These are phyloP conservation scores for Sugiyamaella japonica DNA, from an alignment of 1,139 yeast species.

Conservation along the genomic window DNA sequence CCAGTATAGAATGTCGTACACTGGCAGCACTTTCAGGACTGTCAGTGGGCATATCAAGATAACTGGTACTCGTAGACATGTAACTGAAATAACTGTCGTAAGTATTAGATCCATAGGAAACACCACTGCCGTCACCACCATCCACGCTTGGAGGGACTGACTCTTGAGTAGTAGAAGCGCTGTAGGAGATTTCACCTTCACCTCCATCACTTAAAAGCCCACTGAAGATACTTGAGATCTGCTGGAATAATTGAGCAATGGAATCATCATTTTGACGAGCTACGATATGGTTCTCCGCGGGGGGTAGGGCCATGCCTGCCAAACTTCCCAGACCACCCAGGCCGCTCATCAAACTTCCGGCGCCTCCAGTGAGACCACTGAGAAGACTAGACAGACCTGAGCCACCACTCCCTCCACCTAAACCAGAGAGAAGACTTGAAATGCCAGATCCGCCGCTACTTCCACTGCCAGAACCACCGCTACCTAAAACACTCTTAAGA, in stretches of 20 bases:
- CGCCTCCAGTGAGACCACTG: background rate
- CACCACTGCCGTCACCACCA: background rate
- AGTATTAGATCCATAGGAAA: background rate
- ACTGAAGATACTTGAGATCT: background rate
- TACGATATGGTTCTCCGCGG: background rate
- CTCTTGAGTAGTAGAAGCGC: no score
- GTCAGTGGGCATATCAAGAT: no score
- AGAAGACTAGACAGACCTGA: background rate
- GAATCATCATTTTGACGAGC: background rate
- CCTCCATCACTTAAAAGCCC: background rate
- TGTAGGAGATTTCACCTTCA: background rate
- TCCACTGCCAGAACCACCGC: background rate
- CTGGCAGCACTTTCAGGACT: background rate
- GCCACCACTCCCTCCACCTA: background rate
- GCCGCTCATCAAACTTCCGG: background rate
- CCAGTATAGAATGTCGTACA: background rate
- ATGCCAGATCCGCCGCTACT: background rate
- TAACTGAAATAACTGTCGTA: background rate
- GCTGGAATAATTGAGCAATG: background rate
- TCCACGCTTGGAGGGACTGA: no score
- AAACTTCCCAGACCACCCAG: background rate
- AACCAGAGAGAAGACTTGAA: background rate
- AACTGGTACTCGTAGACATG: no score
- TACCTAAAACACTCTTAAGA: background rate
- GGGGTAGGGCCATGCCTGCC: background rate